Evolutionary conservation across 208 protist genomes (phyloP), one percentile per base, ranked within the genome.

Genomic region (Wallacemonas collosoma): DNA sequence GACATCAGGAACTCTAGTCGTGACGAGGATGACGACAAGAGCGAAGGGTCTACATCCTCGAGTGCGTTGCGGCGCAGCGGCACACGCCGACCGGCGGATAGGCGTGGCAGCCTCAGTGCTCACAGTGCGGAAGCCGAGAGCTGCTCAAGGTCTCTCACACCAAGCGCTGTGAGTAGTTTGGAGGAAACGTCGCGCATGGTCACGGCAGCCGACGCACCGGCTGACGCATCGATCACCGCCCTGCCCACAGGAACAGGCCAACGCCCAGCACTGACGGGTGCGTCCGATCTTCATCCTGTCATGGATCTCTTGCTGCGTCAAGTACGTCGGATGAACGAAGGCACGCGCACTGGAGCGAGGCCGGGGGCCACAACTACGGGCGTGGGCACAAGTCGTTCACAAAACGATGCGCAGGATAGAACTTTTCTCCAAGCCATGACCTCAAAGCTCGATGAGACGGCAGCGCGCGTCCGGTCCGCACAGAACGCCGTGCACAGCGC

Each of bases 361-460:
- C 26, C 26, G 26, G 26, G 26, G 26, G 26, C 26, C 26, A 26
- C 26, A 26, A 26, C 26, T 0, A 26, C 26, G 26, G 26, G 26
- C 26, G 26, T 26, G 26, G 26, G 26, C 26, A 26, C 26, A 26
- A 26, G 26, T 26, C 26, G 26, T 26, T 26, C 26, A 26, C 26
- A 26, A 26, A 61, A 7, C 11, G 63, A 68, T 54, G 43, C 14
- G n/a, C 5, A 48, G 26, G 63, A 68, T 36, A 26, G 12, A 0
- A 11, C 41, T 8, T 65, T 65, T 35, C 14, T 71, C 40, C 35
- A 35, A 12, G 56, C 17, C 14, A 56, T 81, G 65, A 14, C 71
- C 40, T 35, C 62, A 3, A 41, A 73, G 58, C 58, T 88, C 12
- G 56, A 67, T 3, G 48, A n/a, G 11, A 67, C 64, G 2, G 55